Evolutionary conservation across 2,329 filamentous ascomycete genomes (phyloP), one percentile per base, ranked within the genome.

Genomic region (Ophidiomyces ophidiicola): DNA sequence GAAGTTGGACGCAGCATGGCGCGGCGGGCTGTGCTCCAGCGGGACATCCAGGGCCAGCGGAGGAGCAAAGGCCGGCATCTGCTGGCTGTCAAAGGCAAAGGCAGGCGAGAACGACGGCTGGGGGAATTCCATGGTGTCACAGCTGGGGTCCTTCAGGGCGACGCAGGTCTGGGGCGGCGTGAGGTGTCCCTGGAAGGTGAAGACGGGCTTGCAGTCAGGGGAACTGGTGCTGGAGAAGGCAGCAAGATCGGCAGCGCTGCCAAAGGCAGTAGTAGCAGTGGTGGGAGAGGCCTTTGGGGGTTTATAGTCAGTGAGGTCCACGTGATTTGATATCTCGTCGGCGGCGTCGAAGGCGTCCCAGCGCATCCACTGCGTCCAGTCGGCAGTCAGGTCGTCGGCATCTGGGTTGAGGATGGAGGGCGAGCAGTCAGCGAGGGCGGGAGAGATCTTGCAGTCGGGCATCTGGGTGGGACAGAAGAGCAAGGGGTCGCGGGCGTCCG

Each of bases 301-400:
- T 53, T 47, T 15, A 53, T 45, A 24, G 50, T 43, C 12, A 50
- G 6, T 7, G 14, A 8, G 18, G 44, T 37, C 50, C 36, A 42
- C 49, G 8, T 52, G 45, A 36, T 53, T 53, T n/a, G 53, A 52
- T 24, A 48, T 41, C 17, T 59, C 54, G 1, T 50, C 40, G 5
- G n/a, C n/a, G 28, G 55, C 53, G 17, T 53, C 51, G 18, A 58
- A 49, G 11, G 62, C 61, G 45, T 64, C 61, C 61, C 61, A 64
- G 50, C 57, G 52, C 61, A 64, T 64, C 61, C 61, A 64, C 45
- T 64, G 59, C 8, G 58, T 60, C 61, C 61, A 64, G 38, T 64
- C 61, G 42, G 60, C 56, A n/a, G 47, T 54, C 6, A 49, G 35
- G 18, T 55, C 53, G 19, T 60, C 56, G 12, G 46, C 36, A 17